Conservation (phyloP, 495 filamentous ascomycete genomes). For the Neurospora hispaniola region DNA sequence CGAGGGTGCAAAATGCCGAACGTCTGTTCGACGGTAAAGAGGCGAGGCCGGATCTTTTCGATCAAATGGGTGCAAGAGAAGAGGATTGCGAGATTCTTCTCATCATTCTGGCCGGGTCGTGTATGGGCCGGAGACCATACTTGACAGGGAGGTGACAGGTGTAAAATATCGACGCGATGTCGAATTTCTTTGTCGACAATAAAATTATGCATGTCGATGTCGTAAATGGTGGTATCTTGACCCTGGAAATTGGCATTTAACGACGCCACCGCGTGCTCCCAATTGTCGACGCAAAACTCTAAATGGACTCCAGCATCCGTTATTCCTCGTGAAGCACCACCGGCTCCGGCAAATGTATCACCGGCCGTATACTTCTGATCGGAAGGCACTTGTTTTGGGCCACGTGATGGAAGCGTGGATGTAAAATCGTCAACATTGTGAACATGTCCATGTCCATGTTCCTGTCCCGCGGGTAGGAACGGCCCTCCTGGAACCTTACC, state of each 20-base stretch:
- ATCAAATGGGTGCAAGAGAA: constrained; percentile 55
- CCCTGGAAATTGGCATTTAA: constrained; percentile 50
- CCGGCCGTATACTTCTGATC: constrained; percentile 50
- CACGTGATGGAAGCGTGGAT: too few relatives aligned
- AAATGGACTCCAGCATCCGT: constrained; percentile 47
- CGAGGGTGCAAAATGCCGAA: constrained; percentile 47
- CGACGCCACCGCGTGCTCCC: constrained; percentile 41
- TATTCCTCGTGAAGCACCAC: constrained; percentile 65
- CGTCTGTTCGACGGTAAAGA: constrained; percentile 82
- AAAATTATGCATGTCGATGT: constrained; percentile 40
- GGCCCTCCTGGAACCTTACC: constrained; percentile 29
- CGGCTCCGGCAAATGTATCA: constrained; percentile 68
- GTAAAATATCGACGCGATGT: constrained; percentile 56
- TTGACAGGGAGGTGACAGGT: constrained; percentile 79
- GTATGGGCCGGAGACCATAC: constrained; percentile 74
- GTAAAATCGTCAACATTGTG: constrained; percentile 5
- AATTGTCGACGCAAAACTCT: constrained; percentile 54
- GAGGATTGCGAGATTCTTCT: constrained; percentile 59
- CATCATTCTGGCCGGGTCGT: constrained; percentile 50
- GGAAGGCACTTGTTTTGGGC: neutral
- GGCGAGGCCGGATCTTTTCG: constrained; percentile 47
- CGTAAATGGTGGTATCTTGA: constrained; percentile 27
- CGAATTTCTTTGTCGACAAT: constrained; percentile 10
- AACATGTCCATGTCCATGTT: neutral
- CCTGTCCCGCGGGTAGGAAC: constrained; percentile 8